Conservation (phyloP, 768 basidiomycete species). For the Termitomyces titanicus region DNA sequence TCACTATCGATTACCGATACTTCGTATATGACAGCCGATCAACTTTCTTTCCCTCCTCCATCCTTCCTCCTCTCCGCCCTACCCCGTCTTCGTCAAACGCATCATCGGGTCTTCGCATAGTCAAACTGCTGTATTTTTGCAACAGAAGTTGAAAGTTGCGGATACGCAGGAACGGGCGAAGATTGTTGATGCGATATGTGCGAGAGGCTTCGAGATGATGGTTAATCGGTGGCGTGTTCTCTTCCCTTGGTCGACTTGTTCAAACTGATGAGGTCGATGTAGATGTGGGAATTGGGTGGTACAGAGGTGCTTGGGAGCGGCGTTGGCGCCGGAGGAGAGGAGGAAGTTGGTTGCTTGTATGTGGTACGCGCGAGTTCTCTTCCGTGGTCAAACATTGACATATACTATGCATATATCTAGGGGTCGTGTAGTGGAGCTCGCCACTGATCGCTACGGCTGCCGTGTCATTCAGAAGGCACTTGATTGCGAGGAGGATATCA, state of each 20-base stretch:
- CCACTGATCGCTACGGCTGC: conserved; percentile 86
- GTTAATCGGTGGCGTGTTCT: conserved; percentile 56
- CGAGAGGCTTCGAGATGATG: conserved; percentile 90
- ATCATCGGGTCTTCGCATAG: conserved; percentile 90
- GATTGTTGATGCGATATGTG: conserved; percentile 85
- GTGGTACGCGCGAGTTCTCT: conserved; percentile 45
- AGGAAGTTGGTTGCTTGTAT: conserved; percentile 84
- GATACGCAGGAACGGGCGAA: conserved; percentile 72
- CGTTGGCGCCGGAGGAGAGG: conserved; percentile 68
- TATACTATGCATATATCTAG: conserved; percentile 34
- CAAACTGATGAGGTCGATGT: conserved; percentile 5
- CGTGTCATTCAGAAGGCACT: conserved; percentile 88
- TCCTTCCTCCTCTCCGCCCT: conserved; percentile 82
- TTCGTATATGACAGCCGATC: conserved; percentile 55
- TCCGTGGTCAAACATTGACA: no score
- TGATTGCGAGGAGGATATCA: conserved; percentile 86
- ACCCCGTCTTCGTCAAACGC: conserved; percentile 74
- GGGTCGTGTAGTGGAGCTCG: conserved; percentile 80
- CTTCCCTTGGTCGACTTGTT: no score
- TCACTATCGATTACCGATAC: not conserved
- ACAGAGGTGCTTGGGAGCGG: conserved; percentile 81
- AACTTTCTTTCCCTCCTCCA: conserved; percentile 85
- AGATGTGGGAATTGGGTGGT: conserved; percentile 95
- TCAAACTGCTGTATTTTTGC: conserved; percentile 86
- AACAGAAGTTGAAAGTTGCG: conserved; percentile 88